phyloP scores from a whole-genome alignment of 2,329 filamentous ascomycete species.

The Ophiostoma triangulosporum region DNA sequence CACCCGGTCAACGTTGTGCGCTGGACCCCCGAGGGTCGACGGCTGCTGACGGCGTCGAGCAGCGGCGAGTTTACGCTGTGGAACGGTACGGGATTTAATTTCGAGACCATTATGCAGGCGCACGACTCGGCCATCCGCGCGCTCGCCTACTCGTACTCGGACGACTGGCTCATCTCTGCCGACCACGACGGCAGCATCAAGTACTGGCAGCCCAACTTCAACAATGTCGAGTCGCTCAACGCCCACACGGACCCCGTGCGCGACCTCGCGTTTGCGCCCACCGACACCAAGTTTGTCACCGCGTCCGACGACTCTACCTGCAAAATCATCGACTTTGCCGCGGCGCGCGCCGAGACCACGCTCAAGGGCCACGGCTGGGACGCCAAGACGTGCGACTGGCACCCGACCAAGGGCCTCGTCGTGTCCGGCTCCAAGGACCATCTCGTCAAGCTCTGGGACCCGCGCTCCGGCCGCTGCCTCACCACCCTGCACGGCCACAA shows the following conservation, averaged over 20 bases:
- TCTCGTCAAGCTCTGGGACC: constrained; percentile 95
- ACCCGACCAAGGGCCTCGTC: constrained; percentile 83
- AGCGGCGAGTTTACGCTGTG: constrained; percentile 97
- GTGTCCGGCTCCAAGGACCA: constrained; percentile 97
- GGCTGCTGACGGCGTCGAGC: constrained; percentile 82
- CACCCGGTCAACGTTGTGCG: constrained; percentile 93
- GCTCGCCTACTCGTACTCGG: constrained; percentile 79
- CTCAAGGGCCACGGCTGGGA: constrained; percentile 96
- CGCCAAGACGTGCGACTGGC: constrained; percentile 94
- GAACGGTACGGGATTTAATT: constrained; percentile 99
- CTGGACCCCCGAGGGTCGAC: constrained; percentile 92
- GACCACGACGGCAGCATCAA: constrained; percentile 94
- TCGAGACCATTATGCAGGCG: constrained; percentile 97
- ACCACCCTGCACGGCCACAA: constrained; percentile 95
- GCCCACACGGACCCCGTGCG: constrained; percentile 83
- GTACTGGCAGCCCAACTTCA: constrained; percentile 99
- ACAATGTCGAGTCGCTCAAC: constrained; percentile 90
- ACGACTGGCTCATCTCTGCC: constrained; percentile 92
- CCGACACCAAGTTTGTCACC: constrained; percentile 90
- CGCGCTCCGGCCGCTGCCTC: constrained; percentile 75
- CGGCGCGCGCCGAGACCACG: constrained; percentile 67
- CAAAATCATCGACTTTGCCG: constrained; percentile 93
- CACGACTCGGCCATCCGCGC: constrained; percentile 80
- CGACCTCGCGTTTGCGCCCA: constrained; percentile 86
- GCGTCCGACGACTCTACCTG: constrained; percentile 87